Base-by-base conservation (phyloP, 2,329 filamentous ascomycete species). In the Paecilomyces niveus region DNA sequence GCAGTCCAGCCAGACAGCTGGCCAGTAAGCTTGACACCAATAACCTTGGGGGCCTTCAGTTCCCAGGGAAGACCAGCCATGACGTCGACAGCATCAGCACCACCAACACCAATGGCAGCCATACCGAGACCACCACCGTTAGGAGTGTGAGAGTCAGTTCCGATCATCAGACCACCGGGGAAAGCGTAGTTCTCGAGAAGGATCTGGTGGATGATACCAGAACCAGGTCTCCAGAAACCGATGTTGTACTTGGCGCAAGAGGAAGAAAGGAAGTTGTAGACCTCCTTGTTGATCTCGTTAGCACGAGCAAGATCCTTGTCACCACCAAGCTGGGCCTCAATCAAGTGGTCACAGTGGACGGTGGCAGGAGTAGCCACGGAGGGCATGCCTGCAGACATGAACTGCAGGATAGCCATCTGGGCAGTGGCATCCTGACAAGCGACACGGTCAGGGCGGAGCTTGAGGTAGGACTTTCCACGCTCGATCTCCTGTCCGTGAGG, bases 201-300 rank as follows among this genome's bases (percentile, higher is more conserved):
- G 73, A 97, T 97, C 83, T 97, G 94, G 82, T 99, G 94, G 70
- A 99, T 99, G 76, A 97, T 99, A 84, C 94, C 94, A 75, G 93
- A 97, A 69, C 94, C 94, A 65, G 94, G 94, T 78, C 86, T 91
- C 94, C 94, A 99, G 88, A 97, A 97, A 83, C 94, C 94, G 77
- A 97, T 97, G 85, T 97, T 93, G 85, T 97, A 99, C 84, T 97
- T 99, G 73, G 92, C 92, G 77, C 93, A 97, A 65, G 93, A 89
- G 63, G 88, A 87, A 62, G 92, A 85, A 74, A 99, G 81, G 85
- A 99, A 99, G 80, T 97, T 89, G 81, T 97, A 99, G 68, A 99
- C 94, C 80, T 97, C 93, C 85, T 95, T 96, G 88, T 97, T 97
- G 81, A 96, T 96, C 68, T 87, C 85, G 72, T 93, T 83, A 70